Evolutionary conservation across 768 basidiomycete species (phyloP), one percentile per base, ranked within the genome.

Genomic region (Kwoniella sp.): DNA sequence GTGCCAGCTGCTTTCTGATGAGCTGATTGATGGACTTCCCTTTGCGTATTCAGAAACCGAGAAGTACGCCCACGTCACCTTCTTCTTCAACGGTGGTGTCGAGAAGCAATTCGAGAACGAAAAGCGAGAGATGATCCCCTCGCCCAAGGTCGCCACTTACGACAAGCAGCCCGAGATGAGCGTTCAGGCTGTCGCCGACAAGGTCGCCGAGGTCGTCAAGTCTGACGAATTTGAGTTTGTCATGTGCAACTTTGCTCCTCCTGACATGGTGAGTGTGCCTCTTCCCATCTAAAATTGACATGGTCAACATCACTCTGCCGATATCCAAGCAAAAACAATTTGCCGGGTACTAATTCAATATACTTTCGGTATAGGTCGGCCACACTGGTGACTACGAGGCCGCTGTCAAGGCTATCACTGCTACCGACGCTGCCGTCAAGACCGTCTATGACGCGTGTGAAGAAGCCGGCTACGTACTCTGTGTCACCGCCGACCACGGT

Each of bases 201-300:
- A 91, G 79, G 92, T 96, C n/a, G 90, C 90, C 1, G 88, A 91
- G 79, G 84, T 92, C 8, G 85, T 97, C 67, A 85, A 84, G 73
- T 82, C 83, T 70, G 81, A 83, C 59, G 83, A 87, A 50, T 85
- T 90, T 73, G 90, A 94, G 48, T 96, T 96, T 74, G 86, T 96
- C 63, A 96, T 96, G 92, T 95, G 92, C 83, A 96, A 95, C 82
- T 96, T 95, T 80, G 93, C 93, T 2, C 93, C 93, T 36, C 93
- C 93, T 3, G 93, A 97, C 76, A 95, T 96, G 93, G 93, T 88
- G 52, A 40, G 81, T 77, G 8, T n/a, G 8, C 19, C 17, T 19
- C n/a, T n/a, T n/a, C n/a, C n/a, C n/a, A n/a, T n/a, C n/a, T n/a
- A n/a, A 51, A 21, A 24, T 29, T 56, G 29, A 55, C 30, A 54